Conservation (phyloP, 2,329 filamentous ascomycete genomes). For the Ilyonectria mors-panacis region DNA sequence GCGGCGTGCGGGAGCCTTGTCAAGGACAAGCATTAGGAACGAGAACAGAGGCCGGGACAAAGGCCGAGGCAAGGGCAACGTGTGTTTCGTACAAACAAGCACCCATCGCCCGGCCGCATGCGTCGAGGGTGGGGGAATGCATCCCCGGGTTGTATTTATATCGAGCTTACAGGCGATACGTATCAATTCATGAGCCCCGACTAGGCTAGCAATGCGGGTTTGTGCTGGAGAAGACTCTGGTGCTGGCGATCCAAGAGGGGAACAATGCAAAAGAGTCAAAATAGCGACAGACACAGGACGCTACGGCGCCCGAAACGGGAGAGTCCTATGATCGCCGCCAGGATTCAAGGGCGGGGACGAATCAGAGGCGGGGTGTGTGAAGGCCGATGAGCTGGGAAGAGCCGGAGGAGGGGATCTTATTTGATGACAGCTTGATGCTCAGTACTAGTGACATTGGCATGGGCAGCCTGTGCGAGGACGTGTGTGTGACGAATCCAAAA, state of each 20-base stretch:
- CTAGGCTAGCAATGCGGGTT: conserved; percentile 8
- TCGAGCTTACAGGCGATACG: conserved; percentile 19
- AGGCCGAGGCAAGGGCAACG: conserved; percentile 1
- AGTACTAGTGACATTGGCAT: neutral
- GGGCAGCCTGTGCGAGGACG: neutral
- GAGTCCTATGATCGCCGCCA: conserved; percentile 29
- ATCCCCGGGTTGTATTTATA: conserved; percentile 36
- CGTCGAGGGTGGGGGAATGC: conserved; percentile 27
- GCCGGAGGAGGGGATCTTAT: neutral
- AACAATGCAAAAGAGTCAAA: conserved; percentile 23
- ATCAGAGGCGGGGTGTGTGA: conserved; percentile 3
- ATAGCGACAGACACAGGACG: conserved; percentile 27
- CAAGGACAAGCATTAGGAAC: conserved; percentile 1
- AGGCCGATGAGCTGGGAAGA: neutral
- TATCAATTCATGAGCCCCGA: conserved; percentile 13
- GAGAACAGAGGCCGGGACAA: neutral
- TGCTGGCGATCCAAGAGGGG: neutral
- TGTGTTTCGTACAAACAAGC: conserved; percentile 1
- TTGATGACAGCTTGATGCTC: neutral
- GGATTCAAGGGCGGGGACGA: conserved; percentile 20
- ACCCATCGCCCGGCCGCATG: conserved; percentile 27
- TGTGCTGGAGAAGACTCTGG: conserved; percentile 4
- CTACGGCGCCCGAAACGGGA: conserved; percentile 29
- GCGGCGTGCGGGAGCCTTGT: conserved; percentile 12
- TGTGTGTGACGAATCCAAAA: neutral